These are phyloP conservation scores for Candida silvatica DNA, from an alignment of 805 yeast species.

Conservation along the genomic window DNA sequence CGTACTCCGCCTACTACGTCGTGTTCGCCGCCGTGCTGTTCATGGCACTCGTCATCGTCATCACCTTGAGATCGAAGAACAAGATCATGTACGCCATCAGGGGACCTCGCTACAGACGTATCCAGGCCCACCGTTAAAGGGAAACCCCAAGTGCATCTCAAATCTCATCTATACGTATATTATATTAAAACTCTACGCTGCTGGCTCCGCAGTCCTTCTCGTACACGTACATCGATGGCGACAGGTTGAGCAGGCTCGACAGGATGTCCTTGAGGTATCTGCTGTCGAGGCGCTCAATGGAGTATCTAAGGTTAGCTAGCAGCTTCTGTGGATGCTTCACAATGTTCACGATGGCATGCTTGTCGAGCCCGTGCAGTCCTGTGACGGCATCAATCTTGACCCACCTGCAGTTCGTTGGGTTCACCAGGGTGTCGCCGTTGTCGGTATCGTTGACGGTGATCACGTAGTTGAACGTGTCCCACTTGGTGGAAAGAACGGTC, in stretches of 20 bases:
- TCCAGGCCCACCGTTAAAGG: conserved; percentile 5
- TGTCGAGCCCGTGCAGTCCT: conserved; percentile 34
- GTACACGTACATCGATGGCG: conserved; percentile 13
- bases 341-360: conserved; percentile 1
- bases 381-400: conserved; percentile 27
- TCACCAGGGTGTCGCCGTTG: conserved; percentile 13
- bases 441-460: conserved; percentile 30
- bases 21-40: conserved; percentile 11
- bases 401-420: conserved; percentile 32
- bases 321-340: conserved; percentile 7
- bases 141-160: neutral
- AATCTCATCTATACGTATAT: too few species aligned
- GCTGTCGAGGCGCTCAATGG: conserved; percentile 3
- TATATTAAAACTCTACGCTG: too few species aligned
- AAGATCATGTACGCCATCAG: conserved; percentile 13
- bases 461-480: conserved; percentile 35
- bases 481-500: conserved; percentile 20
- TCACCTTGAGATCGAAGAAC: conserved; percentile 11
- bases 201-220: conserved; percentile 9
- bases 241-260: conserved; percentile 2
- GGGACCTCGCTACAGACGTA: conserved; percentile 25
- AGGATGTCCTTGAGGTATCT: conserved; percentile 5
- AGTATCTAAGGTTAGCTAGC: neutral
- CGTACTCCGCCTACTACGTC: conserved; percentile 5
- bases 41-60: conserved; percentile 5